These are phyloP conservation scores for Murraya paniculata DNA, from an alignment of 345 rosid species.

Conservation along the genomic window DNA sequence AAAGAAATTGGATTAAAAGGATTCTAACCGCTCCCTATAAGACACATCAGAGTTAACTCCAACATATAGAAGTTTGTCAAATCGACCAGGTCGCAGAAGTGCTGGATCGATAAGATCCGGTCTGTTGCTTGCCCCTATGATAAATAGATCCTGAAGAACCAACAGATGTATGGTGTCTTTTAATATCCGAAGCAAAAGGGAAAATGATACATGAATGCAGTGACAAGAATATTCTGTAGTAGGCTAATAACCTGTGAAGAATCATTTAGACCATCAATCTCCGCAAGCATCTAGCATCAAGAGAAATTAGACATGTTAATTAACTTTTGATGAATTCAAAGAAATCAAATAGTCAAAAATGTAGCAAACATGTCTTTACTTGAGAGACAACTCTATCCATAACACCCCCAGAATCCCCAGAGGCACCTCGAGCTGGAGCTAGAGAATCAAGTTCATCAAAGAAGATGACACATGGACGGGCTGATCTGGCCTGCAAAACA, in stretches of 20 bases:
- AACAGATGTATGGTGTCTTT: not conserved
- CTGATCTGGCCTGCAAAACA: constrained; percentile 81
- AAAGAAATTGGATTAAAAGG: not conserved
- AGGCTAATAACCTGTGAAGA: constrained; percentile 56
- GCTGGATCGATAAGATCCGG: constrained; percentile 97
- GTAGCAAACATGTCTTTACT: constrained; percentile 36
- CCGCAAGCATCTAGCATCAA: constrained; percentile 81
- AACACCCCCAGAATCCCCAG: constrained; percentile 98
- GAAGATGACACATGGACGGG: constrained; percentile 96
- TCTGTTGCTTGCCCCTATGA: constrained; percentile 96
- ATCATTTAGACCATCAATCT: constrained; percentile 92
- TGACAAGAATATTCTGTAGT: not conserved
- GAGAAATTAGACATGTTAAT: constrained; percentile 13
- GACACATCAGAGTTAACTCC: constrained; percentile 92
- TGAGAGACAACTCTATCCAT: constrained; percentile 99
- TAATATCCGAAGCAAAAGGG: constrained; percentile 13
- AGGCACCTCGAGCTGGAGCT: constrained; percentile 99
- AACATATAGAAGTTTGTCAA: constrained; percentile 89
- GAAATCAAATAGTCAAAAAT: constrained; percentile 2
- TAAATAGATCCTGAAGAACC: constrained; percentile 67
- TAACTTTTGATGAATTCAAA: not conserved
- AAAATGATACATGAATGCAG: not conserved
- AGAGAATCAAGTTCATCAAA: constrained; percentile 98
- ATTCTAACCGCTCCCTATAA: constrained; percentile 75
- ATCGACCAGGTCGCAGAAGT: constrained; percentile 95